phyloP scores from a whole-genome alignment of 2,329 filamentous ascomycete genomes.

The Cyclaneusma minus region DNA sequence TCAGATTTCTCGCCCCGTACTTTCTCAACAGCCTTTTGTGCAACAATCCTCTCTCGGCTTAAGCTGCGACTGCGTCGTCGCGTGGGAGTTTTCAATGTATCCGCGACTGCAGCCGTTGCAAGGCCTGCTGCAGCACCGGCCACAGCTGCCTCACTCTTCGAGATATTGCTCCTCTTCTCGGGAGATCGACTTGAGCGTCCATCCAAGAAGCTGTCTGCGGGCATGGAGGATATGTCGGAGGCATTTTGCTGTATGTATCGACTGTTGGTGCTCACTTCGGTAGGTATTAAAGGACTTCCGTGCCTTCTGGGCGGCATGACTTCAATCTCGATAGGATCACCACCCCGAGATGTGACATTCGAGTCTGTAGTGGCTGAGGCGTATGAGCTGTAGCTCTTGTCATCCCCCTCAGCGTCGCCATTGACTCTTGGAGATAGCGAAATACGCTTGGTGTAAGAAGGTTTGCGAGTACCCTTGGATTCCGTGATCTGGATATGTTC shows the following conservation, averaged over 20 bases:
- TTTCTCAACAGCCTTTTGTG: constrained; percentile 55
- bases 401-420: constrained; percentile 35
- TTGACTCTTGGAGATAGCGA: constrained; percentile 36
- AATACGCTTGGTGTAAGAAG: constrained; percentile 52
- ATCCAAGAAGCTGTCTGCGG: constrained; percentile 55
- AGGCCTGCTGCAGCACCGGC: constrained; percentile 24
- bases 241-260: constrained; percentile 49
- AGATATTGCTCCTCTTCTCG: constrained; percentile 16
- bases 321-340: constrained; percentile 74
- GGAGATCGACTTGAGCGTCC: constrained; percentile 18
- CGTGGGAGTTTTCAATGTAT: constrained; percentile 41
- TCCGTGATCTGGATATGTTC: constrained; percentile 83
- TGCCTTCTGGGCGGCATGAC: constrained; percentile 44
- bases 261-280: constrained; percentile 38
- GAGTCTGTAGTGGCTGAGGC: constrained; percentile 69
- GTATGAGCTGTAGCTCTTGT: constrained; percentile 54
- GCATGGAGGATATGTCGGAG: constrained; percentile 80
- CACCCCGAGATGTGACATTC: constrained; percentile 48
- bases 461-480: constrained; percentile 56
- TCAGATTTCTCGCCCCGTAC: constrained; percentile 34
- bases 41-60: constrained; percentile 47
- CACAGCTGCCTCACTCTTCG: constrained; percentile 13
- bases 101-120: constrained; percentile 19
- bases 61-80: constrained; percentile 44
- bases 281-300: constrained; percentile 53